Conservation (phyloP, 768 basidiomycete species). For the Hypholoma fasciculare region DNA sequence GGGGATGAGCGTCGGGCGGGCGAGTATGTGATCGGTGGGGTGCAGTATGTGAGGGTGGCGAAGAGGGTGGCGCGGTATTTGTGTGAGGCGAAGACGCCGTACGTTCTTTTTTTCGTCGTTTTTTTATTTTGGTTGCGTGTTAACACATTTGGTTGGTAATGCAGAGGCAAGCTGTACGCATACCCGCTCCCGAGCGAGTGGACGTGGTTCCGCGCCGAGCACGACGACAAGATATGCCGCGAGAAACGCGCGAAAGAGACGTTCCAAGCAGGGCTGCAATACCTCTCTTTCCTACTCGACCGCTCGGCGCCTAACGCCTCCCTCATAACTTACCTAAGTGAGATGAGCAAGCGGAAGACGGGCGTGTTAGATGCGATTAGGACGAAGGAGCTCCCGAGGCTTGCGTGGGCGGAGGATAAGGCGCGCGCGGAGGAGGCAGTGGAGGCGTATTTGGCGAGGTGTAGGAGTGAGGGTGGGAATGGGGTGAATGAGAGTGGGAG, state of each 20-base stretch:
- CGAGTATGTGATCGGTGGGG: conserved; percentile 12
- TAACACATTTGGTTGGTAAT: too few relatives aligned
- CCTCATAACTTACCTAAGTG: conserved; percentile 18
- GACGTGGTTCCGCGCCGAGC: conserved; percentile 26
- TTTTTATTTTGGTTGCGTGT: too few relatives aligned
- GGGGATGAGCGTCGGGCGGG: conserved; percentile 1
- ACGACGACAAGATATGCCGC: conserved; percentile 26
- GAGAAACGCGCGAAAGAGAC: conserved; percentile 26
- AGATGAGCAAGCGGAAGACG: background rate
- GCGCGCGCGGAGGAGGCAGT: background rate
- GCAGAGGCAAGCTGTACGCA: conserved; percentile 21
- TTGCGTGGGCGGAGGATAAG: conserved; percentile 23
- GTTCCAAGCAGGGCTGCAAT: conserved; percentile 25
- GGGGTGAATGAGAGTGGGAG: too few relatives aligned
- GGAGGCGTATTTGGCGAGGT: background rate
- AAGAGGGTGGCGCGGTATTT: conserved; percentile 20
- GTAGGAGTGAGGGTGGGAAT: background rate
- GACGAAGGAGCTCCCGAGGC: conserved; percentile 22
- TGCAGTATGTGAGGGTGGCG: conserved; percentile 21
- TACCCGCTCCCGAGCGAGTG: conserved; percentile 25
- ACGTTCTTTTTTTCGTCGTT: too few relatives aligned
- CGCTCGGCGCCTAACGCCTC: conserved; percentile 13
- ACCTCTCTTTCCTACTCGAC: conserved; percentile 21
- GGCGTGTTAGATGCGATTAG: conserved; percentile 16
- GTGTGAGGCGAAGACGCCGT: conserved; percentile 26